Evolutionary conservation across 129 eudicot species (phyloP), one percentile per base, ranked within the genome.

Genomic region (Flaveria bidentis): DNA sequence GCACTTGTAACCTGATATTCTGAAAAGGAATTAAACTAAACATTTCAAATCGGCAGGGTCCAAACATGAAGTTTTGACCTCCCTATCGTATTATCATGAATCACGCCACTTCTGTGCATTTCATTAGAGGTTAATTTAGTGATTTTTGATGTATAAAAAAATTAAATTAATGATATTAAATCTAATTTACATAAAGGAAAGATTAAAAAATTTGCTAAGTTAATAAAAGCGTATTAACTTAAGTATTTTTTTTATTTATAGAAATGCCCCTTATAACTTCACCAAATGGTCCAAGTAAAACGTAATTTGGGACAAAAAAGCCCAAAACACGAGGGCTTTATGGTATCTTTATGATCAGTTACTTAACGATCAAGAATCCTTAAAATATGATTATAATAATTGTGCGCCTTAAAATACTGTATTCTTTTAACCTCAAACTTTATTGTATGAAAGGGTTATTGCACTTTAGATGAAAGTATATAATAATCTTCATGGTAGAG

Each of bases 351-450:
- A 57, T 13, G 20, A 44, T 44, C 63, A 60, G 66, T 78, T 78
- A 58, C 82, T 78, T 78, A 71, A 78, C 65, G 51, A 71, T 78
- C 82, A 78, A 78, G 77, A 30, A 78, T 78, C 63, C 72, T 61
- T 47, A 52, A 50, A 47, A 77, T 77, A 44, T 15, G 44, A 23
- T 46, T 18, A 53, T 46, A 67, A 67, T 65, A 4, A 44, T 13
- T 41, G 17, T 53, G 47, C 57, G 52, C 15, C 22, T 28, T 30
- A 64, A 65, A 41, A 64, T 45, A 11, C 15, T 42, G 51, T 14
- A 52, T 6, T 39, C 26, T 30, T 39, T 74, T 14, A 23, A 68
- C 20, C 71, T 23, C n/a, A 13, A 23, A 58, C 70, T 58, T 69
- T 69, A 57, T 69, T 69, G 18, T 28, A 18, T 60, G 71, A 78